Conservation (phyloP, 495 filamentous ascomycete species). For the Xylaria acuta region DNA sequence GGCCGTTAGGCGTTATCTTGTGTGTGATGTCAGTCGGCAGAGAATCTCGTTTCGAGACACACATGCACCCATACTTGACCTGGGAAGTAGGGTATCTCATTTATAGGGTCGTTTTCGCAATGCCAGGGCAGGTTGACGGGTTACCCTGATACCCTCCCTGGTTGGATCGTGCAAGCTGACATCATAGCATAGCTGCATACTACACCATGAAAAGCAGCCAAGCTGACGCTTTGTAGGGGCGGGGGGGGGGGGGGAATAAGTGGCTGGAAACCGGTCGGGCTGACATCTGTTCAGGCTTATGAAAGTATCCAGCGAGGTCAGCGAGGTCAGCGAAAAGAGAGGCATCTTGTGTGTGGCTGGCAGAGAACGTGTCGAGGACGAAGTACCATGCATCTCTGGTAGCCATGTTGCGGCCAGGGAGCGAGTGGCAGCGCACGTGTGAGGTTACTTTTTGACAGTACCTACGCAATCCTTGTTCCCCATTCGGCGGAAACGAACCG, state of each 20-base stretch:
- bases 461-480: not conserved
- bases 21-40: slow-evolving; percentile 15
- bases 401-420: slow-evolving; percentile 8
- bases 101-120: not conserved
- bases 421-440: slow-evolving; percentile 1
- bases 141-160: not conserved
- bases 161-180: not conserved
- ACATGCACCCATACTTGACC: not conserved
- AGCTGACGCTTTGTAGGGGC: not conserved
- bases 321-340: not conserved
- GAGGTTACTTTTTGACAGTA: not conserved
- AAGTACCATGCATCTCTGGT: slow-evolving; percentile 24
- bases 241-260: not conserved
- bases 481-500: slow-evolving; percentile 15
- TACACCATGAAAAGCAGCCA: not conserved
- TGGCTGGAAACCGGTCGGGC: not conserved
- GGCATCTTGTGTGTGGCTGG: not conserved
- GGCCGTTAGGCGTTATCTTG: slow-evolving; percentile 6
- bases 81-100: not conserved
- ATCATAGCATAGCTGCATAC: not conserved
- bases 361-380: not conserved
- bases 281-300: not conserved
- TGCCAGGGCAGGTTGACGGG: not conserved
- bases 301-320: not conserved
- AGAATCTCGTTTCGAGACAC: not conserved